These are phyloP conservation scores for Cyclanthera cordifolia DNA, from an alignment of 306 rosid genomes.

Conservation along the genomic window DNA sequence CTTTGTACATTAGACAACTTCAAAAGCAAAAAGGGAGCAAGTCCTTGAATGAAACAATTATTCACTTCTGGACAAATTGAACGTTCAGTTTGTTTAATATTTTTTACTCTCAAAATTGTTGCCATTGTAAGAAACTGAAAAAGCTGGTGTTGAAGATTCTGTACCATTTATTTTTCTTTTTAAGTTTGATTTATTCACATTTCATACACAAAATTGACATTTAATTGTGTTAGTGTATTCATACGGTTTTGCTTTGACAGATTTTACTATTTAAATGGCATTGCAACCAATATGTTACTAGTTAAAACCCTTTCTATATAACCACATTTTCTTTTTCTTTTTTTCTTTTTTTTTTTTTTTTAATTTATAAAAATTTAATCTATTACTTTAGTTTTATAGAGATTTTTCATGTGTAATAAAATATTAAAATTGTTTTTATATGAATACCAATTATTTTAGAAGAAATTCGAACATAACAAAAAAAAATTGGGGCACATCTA, in stretches of 20 bases:
- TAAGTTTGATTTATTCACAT: neutral
- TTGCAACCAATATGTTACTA: too few relatives aligned
- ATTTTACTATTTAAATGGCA: too few relatives aligned
- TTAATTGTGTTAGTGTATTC: neutral
- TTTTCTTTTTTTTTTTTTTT: too few relatives aligned
- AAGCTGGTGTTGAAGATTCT: neutral
- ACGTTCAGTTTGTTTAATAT: neutral
- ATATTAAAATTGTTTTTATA: too few relatives aligned
- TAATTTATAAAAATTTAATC: too few relatives aligned
- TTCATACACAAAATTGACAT: neutral
- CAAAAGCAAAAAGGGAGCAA: neutral
- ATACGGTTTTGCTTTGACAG: neutral
- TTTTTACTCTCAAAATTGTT: neutral
- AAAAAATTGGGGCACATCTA: too few relatives aligned
- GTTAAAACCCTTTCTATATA: too few relatives aligned
- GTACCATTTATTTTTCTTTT: neutral
- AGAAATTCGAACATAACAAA: too few relatives aligned
- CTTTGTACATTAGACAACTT: slow-evolving; percentile 33
- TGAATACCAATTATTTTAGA: too few relatives aligned
- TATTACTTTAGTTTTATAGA: too few relatives aligned
- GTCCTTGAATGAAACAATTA: neutral
- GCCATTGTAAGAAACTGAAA: neutral
- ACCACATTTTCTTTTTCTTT: too few relatives aligned
- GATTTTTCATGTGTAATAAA: too few relatives aligned
- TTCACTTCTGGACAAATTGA: neutral